Conservation (phyloP, 2,329 filamentous ascomycete genomes). For the Arthrobotrys iridis region DNA sequence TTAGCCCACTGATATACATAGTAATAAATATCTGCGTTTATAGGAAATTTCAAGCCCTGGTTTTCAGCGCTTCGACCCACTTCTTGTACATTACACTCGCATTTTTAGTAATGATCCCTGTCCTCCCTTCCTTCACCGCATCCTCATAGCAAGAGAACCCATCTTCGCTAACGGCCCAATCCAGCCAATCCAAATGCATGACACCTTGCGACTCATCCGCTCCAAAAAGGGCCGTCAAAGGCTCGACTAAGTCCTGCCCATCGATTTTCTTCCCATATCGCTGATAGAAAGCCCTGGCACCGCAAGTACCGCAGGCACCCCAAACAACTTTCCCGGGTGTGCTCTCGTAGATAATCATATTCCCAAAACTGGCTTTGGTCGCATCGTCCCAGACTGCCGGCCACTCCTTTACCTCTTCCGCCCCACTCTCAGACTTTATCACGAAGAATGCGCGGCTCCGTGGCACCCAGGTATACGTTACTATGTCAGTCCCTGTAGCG, state of each 20-base stretch:
- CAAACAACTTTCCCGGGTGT: constrained; percentile 20
- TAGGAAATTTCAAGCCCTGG: neutral
- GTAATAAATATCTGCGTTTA: too few relatives aligned
- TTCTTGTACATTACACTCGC: constrained; percentile 16
- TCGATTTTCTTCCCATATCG: constrained; percentile 13
- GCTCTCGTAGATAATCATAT: constrained; percentile 28
- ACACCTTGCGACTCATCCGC: constrained; percentile 25
- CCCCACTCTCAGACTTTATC: neutral
- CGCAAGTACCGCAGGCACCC: constrained; percentile 36
- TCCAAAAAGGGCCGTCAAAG: constrained; percentile 24
- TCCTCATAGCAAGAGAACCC: constrained; percentile 11
- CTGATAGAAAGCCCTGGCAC: constrained; percentile 28
- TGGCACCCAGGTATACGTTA: constrained; percentile 16
- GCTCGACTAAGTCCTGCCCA: constrained; percentile 22
- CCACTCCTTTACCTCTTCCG: constrained; percentile 20
- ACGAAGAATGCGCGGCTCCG: constrained; percentile 22
- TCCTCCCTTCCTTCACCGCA: constrained; percentile 28
- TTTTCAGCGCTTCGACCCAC: constrained; percentile 19
- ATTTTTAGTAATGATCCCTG: constrained; percentile 22
- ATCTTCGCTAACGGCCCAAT: constrained; percentile 3
- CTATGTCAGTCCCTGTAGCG: constrained; percentile 25
- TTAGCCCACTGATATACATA: too few relatives aligned
- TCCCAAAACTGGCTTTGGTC: constrained; percentile 12
- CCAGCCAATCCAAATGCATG: constrained; percentile 37
- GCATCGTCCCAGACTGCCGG: constrained; percentile 27